Conservation (phyloP, 2,329 filamentous ascomycete species). For the Acephala macrosclerotiorum region DNA sequence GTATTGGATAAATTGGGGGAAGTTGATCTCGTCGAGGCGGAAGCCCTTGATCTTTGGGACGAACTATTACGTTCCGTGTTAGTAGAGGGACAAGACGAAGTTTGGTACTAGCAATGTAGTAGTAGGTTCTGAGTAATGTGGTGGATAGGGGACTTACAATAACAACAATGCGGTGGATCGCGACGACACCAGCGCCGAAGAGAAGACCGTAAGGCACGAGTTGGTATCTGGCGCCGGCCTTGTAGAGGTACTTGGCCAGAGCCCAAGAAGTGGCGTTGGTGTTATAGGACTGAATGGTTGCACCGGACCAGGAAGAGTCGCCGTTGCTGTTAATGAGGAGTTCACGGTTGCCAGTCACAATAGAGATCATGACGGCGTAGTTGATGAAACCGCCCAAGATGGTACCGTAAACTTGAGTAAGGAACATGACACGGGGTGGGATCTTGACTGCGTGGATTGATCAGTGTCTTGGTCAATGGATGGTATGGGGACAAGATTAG, state of each 20-base stretch:
- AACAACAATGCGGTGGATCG: conserved; percentile 52
- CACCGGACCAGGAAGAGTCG: conserved; percentile 56
- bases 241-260: conserved; percentile 61
- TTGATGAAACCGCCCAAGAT: conserved; percentile 54
- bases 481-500: rapidly evolving
- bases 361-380: conserved; percentile 54
- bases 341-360: conserved; percentile 51
- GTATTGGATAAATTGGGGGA: conserved; percentile 62
- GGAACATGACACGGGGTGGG: conserved; percentile 52
- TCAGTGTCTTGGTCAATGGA: conserved; percentile 33
- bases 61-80: conserved; percentile 46
- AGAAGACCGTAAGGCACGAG: conserved; percentile 59
- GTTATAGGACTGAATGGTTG: conserved; percentile 55
- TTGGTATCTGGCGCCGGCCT: conserved; percentile 50
- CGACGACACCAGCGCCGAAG: conserved; percentile 54
- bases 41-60: conserved; percentile 54
- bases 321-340: conserved; percentile 52
- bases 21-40: conserved; percentile 53
- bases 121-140: not conserved
- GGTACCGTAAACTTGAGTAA: conserved; percentile 52
- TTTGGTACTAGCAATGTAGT: conserved; percentile 27
- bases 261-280: conserved; percentile 54
- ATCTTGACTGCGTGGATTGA: conserved; percentile 53
- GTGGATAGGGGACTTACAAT: conserved; percentile 41
- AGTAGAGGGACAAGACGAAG: not conserved